Conservation (phyloP, 106 monocot genomes). For the Allium cepa region DNA sequence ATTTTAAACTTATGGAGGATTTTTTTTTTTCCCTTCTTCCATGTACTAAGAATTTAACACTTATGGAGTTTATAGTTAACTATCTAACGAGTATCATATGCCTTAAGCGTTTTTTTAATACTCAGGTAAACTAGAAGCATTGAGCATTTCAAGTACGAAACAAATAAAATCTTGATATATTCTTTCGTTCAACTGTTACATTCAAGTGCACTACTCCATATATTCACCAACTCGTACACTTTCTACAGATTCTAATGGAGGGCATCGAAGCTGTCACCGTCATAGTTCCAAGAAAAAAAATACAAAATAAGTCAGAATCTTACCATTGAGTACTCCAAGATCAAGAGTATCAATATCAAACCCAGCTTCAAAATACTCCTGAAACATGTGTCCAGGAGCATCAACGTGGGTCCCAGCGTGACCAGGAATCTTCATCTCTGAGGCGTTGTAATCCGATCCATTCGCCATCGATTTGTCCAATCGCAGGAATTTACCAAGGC, state of each 20-base stretch:
- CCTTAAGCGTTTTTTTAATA: too few species aligned
- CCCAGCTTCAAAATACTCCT: slow-evolving; percentile 86
- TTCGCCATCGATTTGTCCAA: slow-evolving; percentile 67
- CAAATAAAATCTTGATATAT: too few species aligned
- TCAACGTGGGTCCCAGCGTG: slow-evolving; percentile 96
- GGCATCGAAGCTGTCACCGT: too few species aligned
- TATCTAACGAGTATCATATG: too few species aligned
- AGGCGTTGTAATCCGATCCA: slow-evolving; percentile 57
- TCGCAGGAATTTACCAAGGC: slow-evolving; percentile 71
- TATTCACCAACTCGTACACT: not conserved
- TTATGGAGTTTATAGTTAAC: too few species aligned
- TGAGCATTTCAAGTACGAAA: too few species aligned
- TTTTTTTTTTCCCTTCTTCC: too few species aligned
- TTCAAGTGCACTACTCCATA: too few species aligned
- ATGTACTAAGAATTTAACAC: too few species aligned
- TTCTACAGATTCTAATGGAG: not conserved
- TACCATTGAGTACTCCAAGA: slow-evolving; percentile 81
- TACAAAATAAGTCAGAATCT: not conserved
- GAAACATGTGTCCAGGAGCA: slow-evolving; percentile 81
- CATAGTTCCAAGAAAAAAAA: not conserved
- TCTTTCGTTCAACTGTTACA: too few species aligned
- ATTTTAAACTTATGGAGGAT: too few species aligned
- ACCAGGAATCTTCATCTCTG: slow-evolving; percentile 54
- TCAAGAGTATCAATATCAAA: slow-evolving; percentile 90
- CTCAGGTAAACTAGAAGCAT: too few species aligned